These are phyloP conservation scores for Favolaschia claudopus DNA, from an alignment of 768 basidiomycete genomes.

Conservation along the genomic window DNA sequence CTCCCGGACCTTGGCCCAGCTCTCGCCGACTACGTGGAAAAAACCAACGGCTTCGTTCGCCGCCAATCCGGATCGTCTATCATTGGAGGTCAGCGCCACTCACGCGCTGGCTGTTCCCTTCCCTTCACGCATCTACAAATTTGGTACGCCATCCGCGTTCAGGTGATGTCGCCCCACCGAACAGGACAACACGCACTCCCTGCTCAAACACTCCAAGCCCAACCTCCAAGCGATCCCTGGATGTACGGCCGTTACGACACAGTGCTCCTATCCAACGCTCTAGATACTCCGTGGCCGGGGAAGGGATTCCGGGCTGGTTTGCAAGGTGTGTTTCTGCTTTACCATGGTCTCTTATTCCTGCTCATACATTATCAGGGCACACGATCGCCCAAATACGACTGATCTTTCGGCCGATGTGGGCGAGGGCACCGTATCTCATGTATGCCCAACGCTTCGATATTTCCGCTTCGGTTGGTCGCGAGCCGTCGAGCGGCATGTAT, in stretches of 20 bases:
- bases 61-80: background rate
- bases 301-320: slow-evolving; percentile 23
- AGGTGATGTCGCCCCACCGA: slow-evolving; percentile 34
- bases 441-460: slow-evolving; percentile 37
- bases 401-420: slow-evolving; percentile 19
- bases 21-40: slow-evolving; percentile 30
- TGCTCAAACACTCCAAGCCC: slow-evolving; percentile 30
- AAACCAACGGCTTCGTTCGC: background rate
- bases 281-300: slow-evolving; percentile 22
- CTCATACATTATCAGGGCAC: slow-evolving; percentile 18
- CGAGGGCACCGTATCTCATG: slow-evolving; percentile 23
- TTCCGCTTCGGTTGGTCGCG: slow-evolving; percentile 2
- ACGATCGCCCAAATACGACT: slow-evolving; percentile 27
- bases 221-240: slow-evolving; percentile 25
- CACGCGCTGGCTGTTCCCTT: slow-evolving; percentile 4
- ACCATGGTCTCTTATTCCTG: background rate
- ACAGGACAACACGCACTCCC: slow-evolving; percentile 24
- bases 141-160: slow-evolving; percentile 35
- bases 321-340: background rate
- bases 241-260: slow-evolving; percentile 21
- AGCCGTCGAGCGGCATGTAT: slow-evolving; percentile 31
- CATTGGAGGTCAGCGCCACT: slow-evolving; percentile 13
- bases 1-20: slow-evolving; percentile 37
- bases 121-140: slow-evolving; percentile 33
- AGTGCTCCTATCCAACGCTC: slow-evolving; percentile 19